Percentiles rank a stretch among this genome's conserved stretches.
phyloP scores from a whole-genome alignment of 345 rosid genomes.

The Adansonia digitata region DNA sequence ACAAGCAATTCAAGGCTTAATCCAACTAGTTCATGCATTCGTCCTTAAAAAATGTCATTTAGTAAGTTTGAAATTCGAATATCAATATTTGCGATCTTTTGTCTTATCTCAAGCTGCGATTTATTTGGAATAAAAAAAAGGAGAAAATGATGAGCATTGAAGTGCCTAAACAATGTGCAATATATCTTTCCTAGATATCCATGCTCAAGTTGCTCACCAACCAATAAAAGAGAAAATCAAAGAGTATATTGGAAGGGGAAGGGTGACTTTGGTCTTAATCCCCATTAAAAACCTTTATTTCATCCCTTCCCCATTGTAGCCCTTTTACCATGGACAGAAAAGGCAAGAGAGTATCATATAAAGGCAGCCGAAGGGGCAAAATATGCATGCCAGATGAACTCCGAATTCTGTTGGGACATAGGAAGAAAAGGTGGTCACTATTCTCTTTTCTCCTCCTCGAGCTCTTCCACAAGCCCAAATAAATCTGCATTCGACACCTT shows the following conservation, averaged over 20 bases:
- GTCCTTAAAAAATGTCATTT: no score
- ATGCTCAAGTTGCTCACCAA: background rate
- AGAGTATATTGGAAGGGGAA: background rate
- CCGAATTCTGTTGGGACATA: background rate
- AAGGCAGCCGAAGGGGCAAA: no score
- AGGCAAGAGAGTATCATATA: background rate
- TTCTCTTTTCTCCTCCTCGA: constrained; percentile 35
- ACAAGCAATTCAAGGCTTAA: no score
- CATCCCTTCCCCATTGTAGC: background rate
- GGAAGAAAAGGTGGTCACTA: constrained; percentile 5
- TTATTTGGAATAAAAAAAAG: background rate
- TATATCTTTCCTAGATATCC: no score
- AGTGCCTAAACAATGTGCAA: background rate
- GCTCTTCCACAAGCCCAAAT: constrained; percentile 29
- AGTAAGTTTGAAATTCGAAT: background rate
- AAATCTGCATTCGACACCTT: constrained; percentile 17
- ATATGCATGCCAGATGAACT: background rate
- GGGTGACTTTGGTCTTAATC: background rate
- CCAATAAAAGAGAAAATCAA: background rate
- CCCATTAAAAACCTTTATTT: background rate
- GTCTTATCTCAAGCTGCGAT: background rate
- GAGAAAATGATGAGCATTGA: no score
- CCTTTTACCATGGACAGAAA: background rate
- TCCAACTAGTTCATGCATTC: no score
- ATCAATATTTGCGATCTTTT: background rate